Percentiles rank a stretch among this genome's conserved stretches.
phyloP scores from a whole-genome alignment of 1,139 yeast genomes.

The Hansenula lynferdii region DNA sequence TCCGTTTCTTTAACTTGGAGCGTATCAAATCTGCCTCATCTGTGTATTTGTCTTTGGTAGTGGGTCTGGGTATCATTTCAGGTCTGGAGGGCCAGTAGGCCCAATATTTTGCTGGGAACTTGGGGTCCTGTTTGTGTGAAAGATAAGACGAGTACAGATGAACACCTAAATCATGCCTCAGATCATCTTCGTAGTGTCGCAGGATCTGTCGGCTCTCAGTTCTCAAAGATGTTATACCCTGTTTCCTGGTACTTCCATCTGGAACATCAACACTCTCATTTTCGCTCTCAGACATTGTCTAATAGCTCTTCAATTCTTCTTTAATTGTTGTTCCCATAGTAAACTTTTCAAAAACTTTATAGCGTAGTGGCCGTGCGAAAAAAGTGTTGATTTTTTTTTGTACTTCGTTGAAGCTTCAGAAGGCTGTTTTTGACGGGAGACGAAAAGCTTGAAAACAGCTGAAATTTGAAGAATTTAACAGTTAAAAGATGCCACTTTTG shows the following conservation, averaged over 20 bases:
- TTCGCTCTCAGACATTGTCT: no score
- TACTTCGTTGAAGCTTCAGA: no score
- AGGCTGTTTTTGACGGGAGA: no score
- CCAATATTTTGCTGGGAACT: slow-evolving; percentile 37
- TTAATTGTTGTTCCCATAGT: no score
- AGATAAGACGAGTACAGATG: slow-evolving; percentile 48
- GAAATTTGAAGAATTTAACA: not conserved
- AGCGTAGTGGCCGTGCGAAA: not conserved
- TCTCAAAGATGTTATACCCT: not conserved
- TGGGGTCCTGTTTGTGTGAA: slow-evolving; percentile 34
- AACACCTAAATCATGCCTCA: slow-evolving; percentile 41
- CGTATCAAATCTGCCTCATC: slow-evolving; percentile 32
- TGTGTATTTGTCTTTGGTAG: slow-evolving; percentile 12
- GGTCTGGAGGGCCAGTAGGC: slow-evolving; percentile 9
- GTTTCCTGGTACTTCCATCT: no score
- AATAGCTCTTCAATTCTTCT: no score
- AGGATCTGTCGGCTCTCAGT: not conserved
- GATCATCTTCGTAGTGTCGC: slow-evolving; percentile 29
- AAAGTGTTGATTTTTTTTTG: not conserved
- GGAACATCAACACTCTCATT: not conserved
- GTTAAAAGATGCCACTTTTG: slow-evolving; percentile 56
- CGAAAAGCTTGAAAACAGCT: not conserved
- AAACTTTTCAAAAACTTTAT: not conserved
- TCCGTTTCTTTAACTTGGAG: no score
- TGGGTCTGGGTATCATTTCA: slow-evolving; percentile 7